These are phyloP conservation scores for Bromus sterilis DNA, from an alignment of 176 grass and related monocot species.

Conservation along the genomic window DNA sequence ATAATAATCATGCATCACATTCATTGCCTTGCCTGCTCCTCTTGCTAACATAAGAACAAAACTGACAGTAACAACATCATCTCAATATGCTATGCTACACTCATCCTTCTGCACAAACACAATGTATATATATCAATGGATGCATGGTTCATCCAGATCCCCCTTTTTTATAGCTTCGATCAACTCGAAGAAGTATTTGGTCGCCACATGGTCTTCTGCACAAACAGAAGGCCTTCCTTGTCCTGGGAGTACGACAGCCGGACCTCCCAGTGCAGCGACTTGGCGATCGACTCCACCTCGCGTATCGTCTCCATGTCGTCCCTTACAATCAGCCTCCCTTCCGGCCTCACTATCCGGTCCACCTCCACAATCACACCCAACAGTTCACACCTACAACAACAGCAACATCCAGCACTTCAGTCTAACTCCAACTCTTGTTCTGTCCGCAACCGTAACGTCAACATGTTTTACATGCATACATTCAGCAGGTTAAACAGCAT, in stretches of 20 bases:
- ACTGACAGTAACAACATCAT: neutral
- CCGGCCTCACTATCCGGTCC: slow-evolving; percentile 69
- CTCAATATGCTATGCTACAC: neutral
- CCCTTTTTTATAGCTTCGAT: slow-evolving; percentile 23
- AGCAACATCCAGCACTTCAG: neutral
- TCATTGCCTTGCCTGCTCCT: neutral
- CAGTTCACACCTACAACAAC: slow-evolving; percentile 39
- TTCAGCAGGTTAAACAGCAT: neutral
- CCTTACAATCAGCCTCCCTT: slow-evolving; percentile 61
- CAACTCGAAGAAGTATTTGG: slow-evolving; percentile 28
- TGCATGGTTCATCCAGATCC: neutral
- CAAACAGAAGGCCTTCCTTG: slow-evolving; percentile 57
- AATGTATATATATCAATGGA: neutral
- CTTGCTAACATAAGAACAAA: neutral
- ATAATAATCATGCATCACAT: neutral
- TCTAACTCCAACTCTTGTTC: neutral
- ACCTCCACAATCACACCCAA: slow-evolving; percentile 61
- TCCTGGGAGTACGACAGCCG: slow-evolving; percentile 53
- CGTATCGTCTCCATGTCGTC: slow-evolving; percentile 44
- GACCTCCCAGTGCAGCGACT: slow-evolving; percentile 63
- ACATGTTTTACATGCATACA: neutral
- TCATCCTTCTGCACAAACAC: neutral
- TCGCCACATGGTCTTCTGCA: slow-evolving; percentile 61
- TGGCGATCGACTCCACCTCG: slow-evolving; percentile 47
- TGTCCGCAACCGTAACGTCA: neutral